Percentiles rank a stretch among this genome's conserved stretches.
phyloP scores from a whole-genome alignment of 2,329 filamentous ascomycete species.

The Cladosporium austrohemisphaericum region DNA sequence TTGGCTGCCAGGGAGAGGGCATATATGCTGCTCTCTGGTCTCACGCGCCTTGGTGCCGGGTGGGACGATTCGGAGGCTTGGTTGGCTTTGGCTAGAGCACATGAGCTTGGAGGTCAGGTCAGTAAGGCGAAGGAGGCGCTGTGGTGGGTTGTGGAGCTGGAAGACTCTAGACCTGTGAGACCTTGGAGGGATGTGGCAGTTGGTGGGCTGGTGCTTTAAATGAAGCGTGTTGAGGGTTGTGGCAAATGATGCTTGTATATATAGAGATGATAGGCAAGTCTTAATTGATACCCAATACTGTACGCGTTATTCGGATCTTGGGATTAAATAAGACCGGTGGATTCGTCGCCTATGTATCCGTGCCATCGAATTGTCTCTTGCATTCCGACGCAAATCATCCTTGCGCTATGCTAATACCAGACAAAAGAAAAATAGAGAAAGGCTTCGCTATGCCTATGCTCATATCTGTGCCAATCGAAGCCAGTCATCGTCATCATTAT shows the following conservation, averaged over 20 bases:
- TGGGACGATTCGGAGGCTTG: slow-evolving; percentile 95
- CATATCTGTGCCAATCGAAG: too few species aligned
- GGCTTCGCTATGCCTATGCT: too few species aligned
- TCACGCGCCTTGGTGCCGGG: slow-evolving; percentile 79
- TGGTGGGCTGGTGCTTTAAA: slow-evolving; percentile 28
- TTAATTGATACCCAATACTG: slow-evolving; percentile 9
- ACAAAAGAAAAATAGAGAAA: too few species aligned
- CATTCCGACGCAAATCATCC: too few species aligned
- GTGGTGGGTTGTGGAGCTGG: slow-evolving; percentile 97
- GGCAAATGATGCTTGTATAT: not conserved
- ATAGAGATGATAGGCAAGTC: not conserved
- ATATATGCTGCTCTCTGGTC: slow-evolving; percentile 71
- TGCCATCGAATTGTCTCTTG: too few species aligned
- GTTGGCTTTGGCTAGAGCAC: slow-evolving; percentile 80
- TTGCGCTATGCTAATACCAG: too few species aligned
- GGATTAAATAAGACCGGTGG: too few species aligned
- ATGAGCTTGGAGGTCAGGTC: slow-evolving; percentile 79
- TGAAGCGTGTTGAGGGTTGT: not conserved
- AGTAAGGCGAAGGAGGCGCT: slow-evolving; percentile 89
- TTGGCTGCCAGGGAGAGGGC: slow-evolving; percentile 89
- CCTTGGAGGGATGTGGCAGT: slow-evolving; percentile 61
- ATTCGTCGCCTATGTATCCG: too few species aligned
- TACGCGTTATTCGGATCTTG: not conserved
- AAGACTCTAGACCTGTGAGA: slow-evolving; percentile 76
- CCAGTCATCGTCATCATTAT: not conserved